Evolutionary conservation across 352 stramenopile species (phyloP), one percentile per base, ranked within the genome.

Genomic region (Aphanomyces stellatus): DNA sequence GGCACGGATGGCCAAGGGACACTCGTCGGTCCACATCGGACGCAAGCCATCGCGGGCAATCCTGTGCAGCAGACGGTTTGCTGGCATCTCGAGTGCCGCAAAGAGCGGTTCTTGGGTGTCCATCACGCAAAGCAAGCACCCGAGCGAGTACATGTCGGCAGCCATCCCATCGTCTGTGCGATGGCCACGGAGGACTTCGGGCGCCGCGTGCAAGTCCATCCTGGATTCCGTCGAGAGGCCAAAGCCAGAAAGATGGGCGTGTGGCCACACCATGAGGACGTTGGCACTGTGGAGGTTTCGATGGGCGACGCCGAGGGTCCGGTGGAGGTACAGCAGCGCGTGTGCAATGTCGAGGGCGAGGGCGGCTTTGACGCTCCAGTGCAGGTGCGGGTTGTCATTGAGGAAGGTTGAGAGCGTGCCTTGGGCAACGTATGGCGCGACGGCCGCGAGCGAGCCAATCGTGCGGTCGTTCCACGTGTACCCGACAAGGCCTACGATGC

Each of bases 371-470:
- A 35, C 35, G 3, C 51, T 30, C 56, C 56, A 64, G 3, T 10
- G 15, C 56, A 22, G 51, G 4, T 53, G 15, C 11, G 24, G 7
- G 13, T 64, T 22, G 10, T 64, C 24, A 3, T 6, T 0, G 25
- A 64, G 17, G 56, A 53, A 64, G 4, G 30, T 11, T 48, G 88
- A 79, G 2, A 92, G 64, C 60, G 89, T 81, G 6, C 84, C 80
- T 22, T 77, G 72, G 42, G 82, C 73, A 71, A 91, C 81, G 66
- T 85, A 93, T 69, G 91, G 82, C 17, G 81, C 88, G 34, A 93
- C 81, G 17, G 81, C 81, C 22, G 34, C 31, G 19, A 59, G 51
- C 25, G 25, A 40, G 8, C 22, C 11, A 30, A 59, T 24, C 8
- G 5, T 19, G 3, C 6, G 25, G 51, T 59, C 34, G 51, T 59